These are phyloP conservation scores for Paragyromitra xinjiangensis DNA, from an alignment of 495 filamentous ascomycete genomes.

Conservation along the genomic window DNA sequence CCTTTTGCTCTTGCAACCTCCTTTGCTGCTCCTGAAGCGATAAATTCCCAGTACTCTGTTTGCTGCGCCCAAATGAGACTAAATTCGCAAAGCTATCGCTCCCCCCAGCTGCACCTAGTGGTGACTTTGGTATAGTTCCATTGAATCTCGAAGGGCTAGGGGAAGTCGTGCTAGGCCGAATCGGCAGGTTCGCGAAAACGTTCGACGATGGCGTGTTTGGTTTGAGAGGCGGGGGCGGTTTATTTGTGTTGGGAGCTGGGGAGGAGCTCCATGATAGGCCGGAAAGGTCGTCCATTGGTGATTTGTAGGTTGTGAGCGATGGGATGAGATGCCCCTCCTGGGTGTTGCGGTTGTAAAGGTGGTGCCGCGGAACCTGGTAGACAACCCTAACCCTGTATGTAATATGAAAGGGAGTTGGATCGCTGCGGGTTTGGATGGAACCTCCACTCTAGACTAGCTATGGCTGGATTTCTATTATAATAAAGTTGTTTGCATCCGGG, in stretches of 20 bases:
- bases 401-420: too few relatives aligned
- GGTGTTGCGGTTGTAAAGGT: conserved; percentile 7
- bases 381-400: conserved; percentile 35
- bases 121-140: conserved; percentile 7
- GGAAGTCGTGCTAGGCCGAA: conserved; percentile 46
- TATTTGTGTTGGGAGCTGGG: conserved; percentile 24
- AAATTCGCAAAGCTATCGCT: conserved; percentile 91
- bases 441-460: not conserved
- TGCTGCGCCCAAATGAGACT: conserved; percentile 76
- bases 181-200: conserved; percentile 47
- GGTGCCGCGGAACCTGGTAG: conserved; percentile 9
- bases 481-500: not conserved
- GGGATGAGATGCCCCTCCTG: conserved; percentile 44
- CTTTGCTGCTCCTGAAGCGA: conserved; percentile 87
- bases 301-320: conserved; percentile 27
- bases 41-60: conserved; percentile 70
- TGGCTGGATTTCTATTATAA: not conserved
- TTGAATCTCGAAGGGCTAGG: conserved; percentile 23
- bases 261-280: conserved; percentile 51
- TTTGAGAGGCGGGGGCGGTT: conserved; percentile 37
- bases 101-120: conserved; percentile 57
- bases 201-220: conserved; percentile 39
- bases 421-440: not conserved
- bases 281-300: conserved; percentile 50
- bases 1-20: conserved; percentile 78